Evolutionary conservation across 192 early-diverging fungal species (phyloP).

Genomic region (Coemansia sp.): DNA sequence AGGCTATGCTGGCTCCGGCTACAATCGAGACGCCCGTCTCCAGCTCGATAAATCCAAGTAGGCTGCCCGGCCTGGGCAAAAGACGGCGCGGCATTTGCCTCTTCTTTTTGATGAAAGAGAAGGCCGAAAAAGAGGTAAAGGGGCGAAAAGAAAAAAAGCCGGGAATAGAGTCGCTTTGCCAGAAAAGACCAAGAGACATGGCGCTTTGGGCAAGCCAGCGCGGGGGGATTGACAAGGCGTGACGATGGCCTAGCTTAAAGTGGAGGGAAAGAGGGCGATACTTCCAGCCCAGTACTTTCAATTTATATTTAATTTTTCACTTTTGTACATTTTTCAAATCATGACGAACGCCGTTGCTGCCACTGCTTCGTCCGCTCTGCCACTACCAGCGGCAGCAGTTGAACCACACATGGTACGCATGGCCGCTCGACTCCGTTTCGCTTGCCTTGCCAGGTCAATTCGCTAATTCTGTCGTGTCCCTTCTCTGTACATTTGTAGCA

Average conservation of each 20-base stretch:
- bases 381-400: constrained; percentile 15
- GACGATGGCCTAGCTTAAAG: neutral
- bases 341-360: constrained; percentile 21
- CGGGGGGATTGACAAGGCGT: neutral
- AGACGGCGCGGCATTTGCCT: constrained; percentile 20
- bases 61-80: constrained; percentile 19
- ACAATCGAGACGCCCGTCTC: constrained; percentile 13
- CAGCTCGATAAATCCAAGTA: constrained; percentile 23
- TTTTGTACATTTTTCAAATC: constrained; percentile 1
- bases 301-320: constrained; percentile 5
- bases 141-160: neutral
- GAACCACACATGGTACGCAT: constrained; percentile 23
- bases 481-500: constrained; percentile 17
- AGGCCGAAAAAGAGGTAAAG: neutral
- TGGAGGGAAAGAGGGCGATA: neutral
- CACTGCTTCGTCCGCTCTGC: constrained; percentile 46
- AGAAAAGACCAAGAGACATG: neutral
- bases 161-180: neutral
- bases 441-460: neutral
- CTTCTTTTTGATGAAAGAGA: neutral
- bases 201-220: neutral
- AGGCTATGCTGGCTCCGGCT: constrained; percentile 7
- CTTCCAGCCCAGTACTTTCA: constrained; percentile 1
- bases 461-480: neutral
- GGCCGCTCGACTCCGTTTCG: neutral